Evolutionary conservation across 768 basidiomycete species (phyloP), one percentile per base, ranked within the genome.

Genomic region (Phlebiopsis flavidoalba): DNA sequence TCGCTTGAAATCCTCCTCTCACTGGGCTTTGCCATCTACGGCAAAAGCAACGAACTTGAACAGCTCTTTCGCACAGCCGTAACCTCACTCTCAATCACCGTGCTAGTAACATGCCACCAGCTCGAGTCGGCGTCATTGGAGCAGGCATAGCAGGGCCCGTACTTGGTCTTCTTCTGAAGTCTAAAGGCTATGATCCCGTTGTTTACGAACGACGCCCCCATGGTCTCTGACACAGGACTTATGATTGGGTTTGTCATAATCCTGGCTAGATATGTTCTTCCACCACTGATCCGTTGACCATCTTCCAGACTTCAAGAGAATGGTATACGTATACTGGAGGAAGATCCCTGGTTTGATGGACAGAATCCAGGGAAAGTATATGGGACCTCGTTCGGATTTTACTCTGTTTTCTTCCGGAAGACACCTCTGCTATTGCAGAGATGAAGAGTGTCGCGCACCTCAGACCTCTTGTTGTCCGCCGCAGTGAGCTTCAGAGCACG

Each of bases 401-500:
- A 63, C 62, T 60, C 26, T 31, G 57, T 33, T 35, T 33, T 35
- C 24, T 63, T 2, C 46, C 58, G 8, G 62, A 60, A 35, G 62
- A 63, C 56, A 57, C 40, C 31, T 53, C 58, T 47, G 43, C 57
- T 1, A n/a, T 63, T 12, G 53, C 36, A 5, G 36, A 59, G 24
- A 65, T 67, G 12, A 51, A 48, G 21, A 31, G 43, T 10, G 21
- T 43, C 26, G 26, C 15, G 43, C 55, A 26, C 8, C 31, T 52
- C 3, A 77, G n/a, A 3, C 19, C 35, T 12, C 19, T 47, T 36
- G 57, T 46, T 36, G 66, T 75, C 21, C 66, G 68, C 31, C 70
- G 77, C 48, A 62, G 68, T 8, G 66, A 64, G n/a, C 70, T 79
- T 60, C 71, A 73, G 26, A 61, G 61, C 37, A 61, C 68, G 3